Base-by-base conservation (phyloP, 2,329 filamentous ascomycete genomes). In the Ustilaginoidea virens region DNA sequence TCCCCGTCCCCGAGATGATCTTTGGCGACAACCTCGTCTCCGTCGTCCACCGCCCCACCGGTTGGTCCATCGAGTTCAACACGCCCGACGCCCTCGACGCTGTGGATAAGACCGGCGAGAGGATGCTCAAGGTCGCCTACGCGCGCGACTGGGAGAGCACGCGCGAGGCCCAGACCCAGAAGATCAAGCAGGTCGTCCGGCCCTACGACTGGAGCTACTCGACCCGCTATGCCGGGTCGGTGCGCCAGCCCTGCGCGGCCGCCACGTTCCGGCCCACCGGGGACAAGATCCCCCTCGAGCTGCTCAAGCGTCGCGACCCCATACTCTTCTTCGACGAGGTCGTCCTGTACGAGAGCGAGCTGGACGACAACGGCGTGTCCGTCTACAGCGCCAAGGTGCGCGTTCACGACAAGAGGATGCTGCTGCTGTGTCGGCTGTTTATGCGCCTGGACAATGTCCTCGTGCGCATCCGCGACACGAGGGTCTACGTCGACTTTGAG, bases 151-250 rank as follows among this genome's bases (percentile, higher is more conserved):
- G 90, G 90, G 63, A 59, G 39, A 61, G 61, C 39, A 69, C 56
- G 29, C 55, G 64, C 33, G 83, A 85, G 51, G 74, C 77, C 51
- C 80, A 80, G 43, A 78, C 80, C 28, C 80, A 85, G 43, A 81
- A 79, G 32, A 93, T 98, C 50, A 83, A 82, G 48, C 83, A 94
- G 48, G 77, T 94, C 16, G 82, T 98, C 31, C 86, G 86, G 58
- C 86, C 87, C 3, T 98, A 92, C 51, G 90, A 98, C 58, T 98
- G 90, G 90, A 93, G 83, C 36, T 98, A 96, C 57, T 90, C 75
- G 39, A 93, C 87, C 20, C 68, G 76, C 40, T 98, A 93, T 55
- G 68, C 66, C 32, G 90, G 90, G 28, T 82, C 78, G 2, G 23
- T 30, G 33, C 50, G 26, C 14, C 21, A 19, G 12, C 5, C 10